Conservation (phyloP, 306 rosid species). For the Benincasa hispida region DNA sequence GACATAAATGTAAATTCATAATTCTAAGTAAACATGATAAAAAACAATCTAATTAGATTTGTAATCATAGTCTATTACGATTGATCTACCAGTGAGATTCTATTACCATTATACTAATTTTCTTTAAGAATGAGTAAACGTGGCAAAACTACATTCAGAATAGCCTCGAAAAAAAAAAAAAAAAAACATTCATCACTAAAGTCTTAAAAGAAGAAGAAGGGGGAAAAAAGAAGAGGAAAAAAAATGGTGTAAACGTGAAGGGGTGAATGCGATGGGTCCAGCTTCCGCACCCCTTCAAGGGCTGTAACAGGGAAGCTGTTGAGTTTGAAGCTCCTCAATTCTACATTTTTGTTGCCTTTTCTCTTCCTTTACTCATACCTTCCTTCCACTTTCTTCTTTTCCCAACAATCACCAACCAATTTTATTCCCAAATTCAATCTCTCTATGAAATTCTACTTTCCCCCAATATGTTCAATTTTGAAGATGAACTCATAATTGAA, state of each 20-base stretch:
- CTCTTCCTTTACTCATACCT: neutral
- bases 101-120: no score
- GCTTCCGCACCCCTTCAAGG: neutral
- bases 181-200: no score
- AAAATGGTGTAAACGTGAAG: neutral
- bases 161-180: no score
- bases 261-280: neutral
- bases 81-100: no score
- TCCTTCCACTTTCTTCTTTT: neutral
- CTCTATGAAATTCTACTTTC: neutral
- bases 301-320: neutral
- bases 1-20: no score
- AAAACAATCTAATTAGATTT: no score
- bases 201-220: no score
- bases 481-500: slow-evolving; percentile 32
- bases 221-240: no score
- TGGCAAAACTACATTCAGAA: no score
- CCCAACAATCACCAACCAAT: neutral
- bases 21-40: no score
- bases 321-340: neutral
- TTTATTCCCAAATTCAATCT: neutral
- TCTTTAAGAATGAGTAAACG: no score
- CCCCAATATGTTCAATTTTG: slow-evolving; percentile 43
- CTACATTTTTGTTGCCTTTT: neutral
- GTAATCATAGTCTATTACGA: no score